Evolutionary conservation across 371 early-diverging fungal genomes (phyloP).

Genomic region (Lichtheimia ramosa): DNA sequence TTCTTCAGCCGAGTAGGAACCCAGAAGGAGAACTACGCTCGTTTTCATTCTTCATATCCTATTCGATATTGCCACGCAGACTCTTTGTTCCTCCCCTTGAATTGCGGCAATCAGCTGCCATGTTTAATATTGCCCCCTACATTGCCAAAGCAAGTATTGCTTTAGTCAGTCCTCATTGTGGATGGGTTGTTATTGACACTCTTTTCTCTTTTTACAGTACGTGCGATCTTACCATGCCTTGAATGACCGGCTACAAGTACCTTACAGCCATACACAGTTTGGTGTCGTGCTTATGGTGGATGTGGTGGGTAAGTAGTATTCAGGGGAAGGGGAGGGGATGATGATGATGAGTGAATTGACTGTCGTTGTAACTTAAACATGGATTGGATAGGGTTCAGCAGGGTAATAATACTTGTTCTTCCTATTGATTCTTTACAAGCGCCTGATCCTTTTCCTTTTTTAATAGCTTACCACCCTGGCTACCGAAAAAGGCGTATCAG

Average conservation of each 20-base stretch:
- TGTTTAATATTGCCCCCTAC: constrained; percentile 29
- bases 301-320: constrained; percentile 42
- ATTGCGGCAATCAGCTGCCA: constrained; percentile 12
- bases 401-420: background rate
- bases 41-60: too few species aligned
- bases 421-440: background rate
- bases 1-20: too few species aligned
- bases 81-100: too few species aligned
- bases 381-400: background rate
- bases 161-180: background rate
- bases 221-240: constrained; percentile 53
- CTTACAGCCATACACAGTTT: constrained; percentile 57
- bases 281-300: constrained; percentile 68
- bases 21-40: too few species aligned
- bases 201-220: constrained; percentile 29
- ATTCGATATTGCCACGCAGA: too few species aligned
- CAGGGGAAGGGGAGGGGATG: too few species aligned
- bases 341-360: background rate
- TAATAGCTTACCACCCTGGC: constrained; percentile 61
- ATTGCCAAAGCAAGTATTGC: constrained; percentile 22
- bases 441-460: background rate
- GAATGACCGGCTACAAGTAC: constrained; percentile 45
- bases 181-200: background rate
- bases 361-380: background rate
- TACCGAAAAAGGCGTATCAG: constrained; percentile 58